Evolutionary conservation across 257 asterid species (phyloP), one percentile per base, ranked within the genome.

Genomic region (Verbena officinalis): DNA sequence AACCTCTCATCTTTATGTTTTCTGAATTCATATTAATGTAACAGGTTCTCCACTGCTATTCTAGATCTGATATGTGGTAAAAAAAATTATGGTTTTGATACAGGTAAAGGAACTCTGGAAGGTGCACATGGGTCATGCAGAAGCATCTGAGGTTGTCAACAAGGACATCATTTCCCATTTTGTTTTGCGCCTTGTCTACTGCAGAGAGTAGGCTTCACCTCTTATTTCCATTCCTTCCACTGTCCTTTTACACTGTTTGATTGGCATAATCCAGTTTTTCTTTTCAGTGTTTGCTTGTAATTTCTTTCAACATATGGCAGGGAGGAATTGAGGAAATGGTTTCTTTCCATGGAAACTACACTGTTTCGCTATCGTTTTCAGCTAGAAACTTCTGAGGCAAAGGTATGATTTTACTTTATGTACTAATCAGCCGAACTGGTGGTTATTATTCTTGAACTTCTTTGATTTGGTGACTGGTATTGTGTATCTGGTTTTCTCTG

Each of bases 81-180:
- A 13, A 61, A 13, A 17, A 21, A 48, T 51, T 38, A 13, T 72
- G 55, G 60, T 38, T 27, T 55, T 55, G 56, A 17, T 56, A 14
- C 73, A 93, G 97, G 84, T 76, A 27, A 15, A 55, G 5, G 85
- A 80, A 36, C 66, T 88, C 49, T 90, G 85, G 96, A 88, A 78
- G 75, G 58, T 59, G 44, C 74, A 81, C 80, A 90, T 90, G 95
- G 72, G 73, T 76, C 92, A 83, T 74, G 72, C 90, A 4, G 89
- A 75, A 53, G 78, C 89, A 63, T 72, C 89, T 17, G 95, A 84
- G 69, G 78, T 21, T 55, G 69, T 72, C 51, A 83, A 87, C 70
- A 94, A 88, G 86, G 99, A 94, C 68, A 71, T 88, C 69, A 83
- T 88, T 75, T 93, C 99, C 45, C 99, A 94, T 69, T 94, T 90